phyloP scores from a whole-genome alignment of 177 flowering plant genomes.

The Vitis hybrid region DNA sequence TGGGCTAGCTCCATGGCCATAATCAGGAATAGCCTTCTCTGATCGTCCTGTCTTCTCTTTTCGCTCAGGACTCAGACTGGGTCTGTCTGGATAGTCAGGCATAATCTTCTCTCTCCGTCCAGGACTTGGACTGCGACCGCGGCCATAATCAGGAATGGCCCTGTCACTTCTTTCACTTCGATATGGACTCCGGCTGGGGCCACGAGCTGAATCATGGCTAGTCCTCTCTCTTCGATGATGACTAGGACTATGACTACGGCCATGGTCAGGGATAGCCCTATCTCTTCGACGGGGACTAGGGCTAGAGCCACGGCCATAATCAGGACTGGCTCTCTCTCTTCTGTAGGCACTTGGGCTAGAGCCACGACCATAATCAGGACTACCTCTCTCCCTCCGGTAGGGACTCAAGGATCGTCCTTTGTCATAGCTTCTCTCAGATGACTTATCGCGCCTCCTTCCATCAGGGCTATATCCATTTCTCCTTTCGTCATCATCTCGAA shows the following conservation, averaged over 20 bases:
- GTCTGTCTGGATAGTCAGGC: background rate
- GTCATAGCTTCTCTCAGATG: constrained; percentile 44
- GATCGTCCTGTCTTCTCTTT: constrained; percentile 25
- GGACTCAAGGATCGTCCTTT: constrained; percentile 56
- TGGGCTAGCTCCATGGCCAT: constrained; percentile 27
- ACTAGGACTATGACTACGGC: constrained; percentile 18
- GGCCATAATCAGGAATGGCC: constrained; percentile 26
- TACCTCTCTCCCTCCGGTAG: constrained; percentile 55
- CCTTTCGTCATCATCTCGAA: constrained; percentile 63
- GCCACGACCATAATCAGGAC: constrained; percentile 73
- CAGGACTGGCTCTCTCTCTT: constrained; percentile 28
- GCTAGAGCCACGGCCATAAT: constrained; percentile 22
- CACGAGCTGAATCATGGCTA: constrained; percentile 17
- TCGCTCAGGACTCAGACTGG: constrained; percentile 25
- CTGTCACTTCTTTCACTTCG: constrained; percentile 20
- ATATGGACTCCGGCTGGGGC: background rate
- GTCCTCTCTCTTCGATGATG: too few species aligned
- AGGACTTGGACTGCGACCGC: constrained; percentile 22
- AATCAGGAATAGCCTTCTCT: constrained; percentile 31
- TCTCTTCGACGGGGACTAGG: constrained; percentile 21
- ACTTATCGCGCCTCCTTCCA: constrained; percentile 43
- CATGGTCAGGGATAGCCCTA: constrained; percentile 29
- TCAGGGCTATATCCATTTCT: constrained; percentile 60
- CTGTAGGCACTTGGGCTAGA: constrained; percentile 28
- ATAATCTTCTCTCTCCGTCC: constrained; percentile 9